These are phyloP conservation scores for Amyloporia xantha DNA, from an alignment of 768 basidiomycete genomes.

Conservation along the genomic window DNA sequence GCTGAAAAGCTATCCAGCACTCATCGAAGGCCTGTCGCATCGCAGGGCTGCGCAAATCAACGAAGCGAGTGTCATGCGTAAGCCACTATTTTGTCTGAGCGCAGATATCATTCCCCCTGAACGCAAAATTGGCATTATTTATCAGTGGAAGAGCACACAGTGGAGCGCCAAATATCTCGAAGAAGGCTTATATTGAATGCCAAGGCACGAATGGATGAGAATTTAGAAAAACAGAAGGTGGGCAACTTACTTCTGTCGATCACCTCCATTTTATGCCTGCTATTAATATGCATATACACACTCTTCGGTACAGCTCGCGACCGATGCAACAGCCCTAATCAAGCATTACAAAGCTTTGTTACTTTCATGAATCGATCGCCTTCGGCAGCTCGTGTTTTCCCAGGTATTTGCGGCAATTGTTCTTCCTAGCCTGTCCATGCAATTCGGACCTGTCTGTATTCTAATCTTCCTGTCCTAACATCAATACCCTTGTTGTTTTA, in stretches of 20 bases:
- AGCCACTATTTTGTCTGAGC: conserved; percentile 13
- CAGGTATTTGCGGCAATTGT: no score
- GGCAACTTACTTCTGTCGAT: not conserved
- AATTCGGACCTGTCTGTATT: no score
- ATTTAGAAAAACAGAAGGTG: conserved; percentile 34
- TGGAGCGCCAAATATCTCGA: conserved; percentile 29
- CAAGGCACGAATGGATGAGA: conserved; percentile 29
- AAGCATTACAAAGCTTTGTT: conserved; percentile 36
- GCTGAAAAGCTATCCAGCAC: conserved; percentile 11
- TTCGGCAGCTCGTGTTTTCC: no score
- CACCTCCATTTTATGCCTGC: not conserved
- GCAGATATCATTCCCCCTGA: no score
- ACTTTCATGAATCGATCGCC: conserved; percentile 7
- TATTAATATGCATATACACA: conserved; percentile 1
- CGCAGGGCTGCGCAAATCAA: conserved; percentile 25
- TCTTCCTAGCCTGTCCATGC: no score
- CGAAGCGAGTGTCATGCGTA: conserved; percentile 28
- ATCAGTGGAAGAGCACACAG: conserved; percentile 27
- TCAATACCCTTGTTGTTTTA: no score
- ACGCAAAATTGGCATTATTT: no score
- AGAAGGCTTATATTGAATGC: conserved; percentile 27
- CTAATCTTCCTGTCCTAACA: no score
- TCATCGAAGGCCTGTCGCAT: conserved; percentile 28
- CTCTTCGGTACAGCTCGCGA: conserved; percentile 25
- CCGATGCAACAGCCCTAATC: conserved; percentile 33